phyloP scores from a whole-genome alignment of 1,284 basidiomycete species.

The Apiotrichum domesticum region DNA sequence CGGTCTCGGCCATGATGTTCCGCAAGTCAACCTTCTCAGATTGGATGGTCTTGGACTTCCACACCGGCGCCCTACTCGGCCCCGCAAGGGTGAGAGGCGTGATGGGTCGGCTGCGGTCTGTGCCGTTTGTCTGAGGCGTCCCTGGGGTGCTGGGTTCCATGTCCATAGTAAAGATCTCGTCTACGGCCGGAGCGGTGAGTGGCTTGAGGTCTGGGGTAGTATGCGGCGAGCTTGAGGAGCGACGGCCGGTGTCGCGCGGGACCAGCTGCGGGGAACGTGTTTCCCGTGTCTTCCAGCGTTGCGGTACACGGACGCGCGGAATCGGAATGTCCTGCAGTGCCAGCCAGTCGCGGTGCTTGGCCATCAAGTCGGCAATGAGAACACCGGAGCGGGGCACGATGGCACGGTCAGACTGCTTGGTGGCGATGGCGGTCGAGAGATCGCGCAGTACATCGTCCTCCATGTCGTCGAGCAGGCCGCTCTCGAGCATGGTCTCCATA shows the following conservation, averaged over 20 bases:
- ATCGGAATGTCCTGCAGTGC: conserved; percentile 70
- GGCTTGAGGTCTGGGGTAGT: conserved; percentile 22
- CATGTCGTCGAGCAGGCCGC: conserved; percentile 66
- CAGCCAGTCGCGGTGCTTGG: conserved; percentile 70
- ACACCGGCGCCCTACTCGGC: conserved; percentile 31
- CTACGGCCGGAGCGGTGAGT: conserved; percentile 26
- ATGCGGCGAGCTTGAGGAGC: conserved; percentile 7
- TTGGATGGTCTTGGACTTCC: conserved; percentile 51
- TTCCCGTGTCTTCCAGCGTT: conserved; percentile 43
- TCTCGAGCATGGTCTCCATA: conserved; percentile 82
- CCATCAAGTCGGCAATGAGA: conserved; percentile 58
- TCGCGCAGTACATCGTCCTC: conserved; percentile 61
- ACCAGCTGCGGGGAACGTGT: conserved; percentile 50
- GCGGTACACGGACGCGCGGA: conserved; percentile 53
- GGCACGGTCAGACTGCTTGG: conserved; percentile 62
- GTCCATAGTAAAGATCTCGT: conserved; percentile 49
- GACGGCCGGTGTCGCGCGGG: conserved; percentile 46
- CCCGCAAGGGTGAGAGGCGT: conserved; percentile 49
- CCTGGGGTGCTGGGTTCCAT: conserved; percentile 28
- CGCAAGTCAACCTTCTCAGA: conserved; percentile 64
- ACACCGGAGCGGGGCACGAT: conserved; percentile 59
- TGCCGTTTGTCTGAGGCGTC: conserved; percentile 14
- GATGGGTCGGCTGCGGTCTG: conserved; percentile 43
- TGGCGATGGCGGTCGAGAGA: conserved; percentile 58
- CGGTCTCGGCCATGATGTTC: conserved; percentile 71